phyloP scores from a whole-genome alignment of 352 stramenopile species.

The Phytophthora fragariae region DNA sequence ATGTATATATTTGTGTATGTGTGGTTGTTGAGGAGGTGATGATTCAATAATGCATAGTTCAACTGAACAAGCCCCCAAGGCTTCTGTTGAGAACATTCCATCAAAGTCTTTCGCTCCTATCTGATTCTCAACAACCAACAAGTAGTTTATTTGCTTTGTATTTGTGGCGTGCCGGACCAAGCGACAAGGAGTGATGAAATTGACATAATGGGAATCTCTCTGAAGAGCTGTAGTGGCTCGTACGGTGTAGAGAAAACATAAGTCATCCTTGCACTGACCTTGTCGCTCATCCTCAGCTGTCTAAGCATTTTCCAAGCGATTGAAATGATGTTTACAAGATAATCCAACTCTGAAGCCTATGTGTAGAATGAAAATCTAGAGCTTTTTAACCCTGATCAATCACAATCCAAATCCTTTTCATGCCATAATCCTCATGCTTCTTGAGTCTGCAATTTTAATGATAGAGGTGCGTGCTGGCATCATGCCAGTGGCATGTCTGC shows the following conservation, averaged over 20 bases:
- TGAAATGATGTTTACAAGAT: conserved; percentile 78
- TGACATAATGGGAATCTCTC: conserved; percentile 87
- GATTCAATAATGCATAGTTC: conserved; percentile 83
- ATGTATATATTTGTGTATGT: conserved; percentile 7
- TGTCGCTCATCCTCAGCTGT: conserved; percentile 16
- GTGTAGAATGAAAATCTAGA: conserved; percentile 78
- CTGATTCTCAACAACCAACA: conserved; percentile 61
- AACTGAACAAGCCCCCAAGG: conserved; percentile 67
- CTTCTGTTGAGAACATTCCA: conserved; percentile 68
- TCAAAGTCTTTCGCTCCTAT: conserved; percentile 90
- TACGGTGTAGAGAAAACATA: conserved; percentile 59
- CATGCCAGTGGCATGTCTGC: no score
- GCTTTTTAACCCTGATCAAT: conserved; percentile 90
- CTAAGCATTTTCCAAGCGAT: conserved; percentile 30
- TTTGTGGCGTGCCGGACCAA: conserved; percentile 1
- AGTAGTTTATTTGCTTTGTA: conserved; percentile 6
- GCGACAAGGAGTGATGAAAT: conserved; percentile 74
- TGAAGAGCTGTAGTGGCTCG: conserved; percentile 53
- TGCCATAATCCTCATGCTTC: no score
- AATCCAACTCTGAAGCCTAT: conserved; percentile 89
- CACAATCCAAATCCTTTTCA: conserved; percentile 2
- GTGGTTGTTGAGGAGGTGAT: conserved; percentile 62
- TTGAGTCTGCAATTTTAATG: no score
- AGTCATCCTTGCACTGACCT: conserved; percentile 87
- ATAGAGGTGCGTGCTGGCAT: no score